Evolutionary conservation across 805 yeast species (phyloP).

Genomic region (Candida patagonica): DNA sequence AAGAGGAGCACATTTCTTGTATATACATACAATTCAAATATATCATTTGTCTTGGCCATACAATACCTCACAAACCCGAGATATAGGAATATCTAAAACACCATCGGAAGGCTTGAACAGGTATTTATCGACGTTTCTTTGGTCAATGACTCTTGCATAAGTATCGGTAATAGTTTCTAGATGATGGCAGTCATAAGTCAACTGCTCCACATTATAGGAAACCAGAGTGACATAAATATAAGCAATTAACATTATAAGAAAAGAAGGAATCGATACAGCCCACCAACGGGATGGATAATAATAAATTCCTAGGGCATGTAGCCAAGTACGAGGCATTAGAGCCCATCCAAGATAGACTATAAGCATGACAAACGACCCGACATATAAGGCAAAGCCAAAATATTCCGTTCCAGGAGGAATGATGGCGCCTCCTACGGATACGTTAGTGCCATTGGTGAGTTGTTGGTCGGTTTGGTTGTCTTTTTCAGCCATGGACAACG

Average conservation of each 20-base stretch:
- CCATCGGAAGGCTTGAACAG: conserved; percentile 64
- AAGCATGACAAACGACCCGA: conserved; percentile 50
- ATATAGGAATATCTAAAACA: conserved; percentile 75
- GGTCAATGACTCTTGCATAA: conserved; percentile 36
- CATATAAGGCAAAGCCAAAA: conserved; percentile 77
- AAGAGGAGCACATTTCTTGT: background rate
- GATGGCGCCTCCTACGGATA: conserved; percentile 29
- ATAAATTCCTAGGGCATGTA: conserved; percentile 45
- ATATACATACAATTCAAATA: background rate
- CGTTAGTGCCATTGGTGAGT: conserved; percentile 30
- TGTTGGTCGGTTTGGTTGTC: conserved; percentile 17
- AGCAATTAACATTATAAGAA: conserved; percentile 59
- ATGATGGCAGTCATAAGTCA: conserved; percentile 51
- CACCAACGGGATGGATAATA: conserved; percentile 89
- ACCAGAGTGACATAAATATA: conserved; percentile 64
- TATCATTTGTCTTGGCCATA: conserved; percentile 11
- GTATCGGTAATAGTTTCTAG: conserved; percentile 61
- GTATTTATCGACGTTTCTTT: conserved; percentile 30
- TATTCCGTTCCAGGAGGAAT: conserved; percentile 52
- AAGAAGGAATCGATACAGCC: conserved; percentile 73
- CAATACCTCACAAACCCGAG: conserved; percentile 23
- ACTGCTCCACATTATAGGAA: conserved; percentile 65
- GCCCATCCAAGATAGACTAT: conserved; percentile 65
- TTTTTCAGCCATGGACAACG: background rate
- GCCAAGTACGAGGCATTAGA: conserved; percentile 49